Evolutionary conservation across 2,329 filamentous ascomycete species (phyloP), one percentile per base, ranked within the genome.

Genomic region (Teratosphaeria epicoccoides): DNA sequence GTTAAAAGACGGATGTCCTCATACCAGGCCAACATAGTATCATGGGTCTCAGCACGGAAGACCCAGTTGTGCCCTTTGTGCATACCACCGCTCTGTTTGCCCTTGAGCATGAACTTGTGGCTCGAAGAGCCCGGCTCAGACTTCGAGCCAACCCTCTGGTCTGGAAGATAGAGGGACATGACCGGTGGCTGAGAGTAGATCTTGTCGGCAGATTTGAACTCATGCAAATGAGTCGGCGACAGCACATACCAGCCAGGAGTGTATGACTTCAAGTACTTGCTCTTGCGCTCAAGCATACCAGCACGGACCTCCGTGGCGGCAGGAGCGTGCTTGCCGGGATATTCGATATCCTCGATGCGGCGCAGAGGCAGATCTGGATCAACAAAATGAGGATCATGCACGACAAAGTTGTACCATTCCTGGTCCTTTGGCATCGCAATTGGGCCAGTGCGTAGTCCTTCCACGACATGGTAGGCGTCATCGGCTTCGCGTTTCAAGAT

Each of bases 191-290:
- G 88, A 54, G 81, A 77, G 61, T 78, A 77, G 57, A 84, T 85
- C 68, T 91, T 90, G 71, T 97, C 91, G 59, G 89, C 88, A n/a
- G 89, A 95, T 69, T 95, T 96, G 79, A 97, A 98, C 71, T 98
- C 93, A 73, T 98, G 93, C 22, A 98, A 79, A 71, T 98, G 93
- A 51, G 93, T 97, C 14, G 93, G 88, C 61, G 93, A 95, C 60
- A 98, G 76, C 46, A 97, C 89, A 69, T 96, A 96, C 90, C 91
- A 97, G 65, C 91, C 91, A 24, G 89, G 87, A 6, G 90, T 93
- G 69, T 96, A 96, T 68, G 90, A 96, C 75, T 96, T 97, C 55
- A 98, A 74, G 65, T 97, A 98, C 67, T 97, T 98, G 79, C 89
- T 95, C 82, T 97, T 97, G 59, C 93, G 85, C 74, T 98, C 93